Base-by-base conservation (phyloP, 495 filamentous ascomycete species). In the Daldinia loculata region DNA sequence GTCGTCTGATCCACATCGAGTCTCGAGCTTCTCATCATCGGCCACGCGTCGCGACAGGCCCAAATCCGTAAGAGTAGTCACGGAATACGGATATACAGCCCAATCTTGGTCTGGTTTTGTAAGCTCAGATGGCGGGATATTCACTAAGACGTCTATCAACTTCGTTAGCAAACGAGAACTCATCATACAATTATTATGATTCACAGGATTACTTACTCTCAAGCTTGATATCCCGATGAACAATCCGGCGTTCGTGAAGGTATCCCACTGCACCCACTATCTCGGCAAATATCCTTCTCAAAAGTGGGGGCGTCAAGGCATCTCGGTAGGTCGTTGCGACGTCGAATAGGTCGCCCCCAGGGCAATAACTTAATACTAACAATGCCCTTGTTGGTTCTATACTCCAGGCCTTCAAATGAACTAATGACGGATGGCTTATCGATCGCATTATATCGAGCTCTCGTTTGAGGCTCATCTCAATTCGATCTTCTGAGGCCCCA, bases 161-260 rank as follows among this genome's bases (percentile, higher is more conserved):
- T 1, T 27, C 26, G 63, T 75, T 66, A 76, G 72, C 17, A 64
- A 53, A 68, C 30, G 5, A 26, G 69, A 60, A 45, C 60, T 26
- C 3, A 32, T 39, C 48, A 24, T 27, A 34, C 6, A 36, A 17
- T 59, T 3, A 19, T 14, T 8, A 14, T 27, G 36, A 60, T 56
- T 14, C 17, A 32, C 19, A n/a, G 52, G 11, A 53, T 59, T 56
- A 82, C 91, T 81, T 84, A 97, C 94, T 99, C 82, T 99, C 95
- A 55, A 99, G 88, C 80, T 99, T 99, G 75, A 99, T 96, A 80
- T 99, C 95, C 27, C 95, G 89, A 76, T 99, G 95, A 45, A 97
- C 95, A 69, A 99, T 97, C 72, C 86, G 91, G 73, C 92, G 78
- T 30, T 84, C 82, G 80, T 99, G 95, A 32, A 99, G 83, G 84